These are phyloP conservation scores for Acanthochlamys bracteata DNA, from an alignment of 106 monocot species.

Conservation along the genomic window DNA sequence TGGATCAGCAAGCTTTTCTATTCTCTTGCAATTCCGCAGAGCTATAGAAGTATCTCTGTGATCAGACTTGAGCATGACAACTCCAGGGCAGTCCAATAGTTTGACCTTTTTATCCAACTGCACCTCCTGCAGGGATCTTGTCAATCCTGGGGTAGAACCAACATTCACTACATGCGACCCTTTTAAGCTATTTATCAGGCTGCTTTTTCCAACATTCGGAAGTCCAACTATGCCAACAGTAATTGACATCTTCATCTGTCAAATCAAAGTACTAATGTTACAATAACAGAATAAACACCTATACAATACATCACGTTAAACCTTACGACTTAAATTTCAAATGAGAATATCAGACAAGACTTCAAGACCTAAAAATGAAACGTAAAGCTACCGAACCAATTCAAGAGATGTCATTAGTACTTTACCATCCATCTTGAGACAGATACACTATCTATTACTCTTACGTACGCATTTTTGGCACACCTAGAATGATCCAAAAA, in stretches of 20 bases:
- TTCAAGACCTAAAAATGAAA: too few relatives aligned
- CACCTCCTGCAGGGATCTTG: constrained; percentile 96
- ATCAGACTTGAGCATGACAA: constrained; percentile 80
- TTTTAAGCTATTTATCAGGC: constrained; percentile 95
- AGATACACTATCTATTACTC: too few relatives aligned
- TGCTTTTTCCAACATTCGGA: constrained; percentile 99
- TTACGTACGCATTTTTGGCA: too few relatives aligned
- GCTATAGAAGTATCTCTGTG: constrained; percentile 55
- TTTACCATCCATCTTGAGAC: too few relatives aligned
- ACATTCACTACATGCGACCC: constrained; percentile 96
- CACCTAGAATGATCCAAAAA: too few relatives aligned
- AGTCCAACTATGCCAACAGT: constrained; percentile 93
- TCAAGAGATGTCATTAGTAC: too few relatives aligned
- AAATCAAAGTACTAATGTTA: too few relatives aligned
- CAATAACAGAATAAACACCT: too few relatives aligned
- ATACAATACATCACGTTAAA: too few relatives aligned
- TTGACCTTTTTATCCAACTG: constrained; percentile 95
- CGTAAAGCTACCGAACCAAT: too few relatives aligned
- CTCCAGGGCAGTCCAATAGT: constrained; percentile 90
- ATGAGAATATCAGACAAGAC: too few relatives aligned
- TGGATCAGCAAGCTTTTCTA: constrained; percentile 88
- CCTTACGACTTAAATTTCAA: too few relatives aligned
- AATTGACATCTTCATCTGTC: constrained; percentile 86
- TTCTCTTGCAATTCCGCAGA: constrained; percentile 90
- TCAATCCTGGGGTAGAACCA: constrained; percentile 91